phyloP scores from a whole-genome alignment of 116 monocot genomes.

The Zostera marina region DNA sequence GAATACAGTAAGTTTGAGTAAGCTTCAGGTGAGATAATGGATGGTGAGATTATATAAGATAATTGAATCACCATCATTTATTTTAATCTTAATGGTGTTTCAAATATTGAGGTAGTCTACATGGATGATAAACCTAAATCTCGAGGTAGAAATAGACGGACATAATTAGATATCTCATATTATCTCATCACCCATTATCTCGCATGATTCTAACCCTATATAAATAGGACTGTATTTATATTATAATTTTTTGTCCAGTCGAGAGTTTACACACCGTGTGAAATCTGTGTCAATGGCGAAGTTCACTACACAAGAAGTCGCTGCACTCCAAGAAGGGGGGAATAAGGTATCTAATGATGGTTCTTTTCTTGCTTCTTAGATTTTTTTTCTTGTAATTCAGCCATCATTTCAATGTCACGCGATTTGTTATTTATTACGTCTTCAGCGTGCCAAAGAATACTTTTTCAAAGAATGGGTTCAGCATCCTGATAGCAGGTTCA shows the following conservation, averaged over 20 bases:
- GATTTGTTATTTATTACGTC: background rate
- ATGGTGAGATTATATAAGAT: too few relatives aligned
- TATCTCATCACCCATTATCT: too few relatives aligned
- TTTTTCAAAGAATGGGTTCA: constrained; percentile 90
- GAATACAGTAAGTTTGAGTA: constrained; percentile 97
- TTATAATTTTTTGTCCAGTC: constrained; percentile 24
- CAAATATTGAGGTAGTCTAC: too few relatives aligned
- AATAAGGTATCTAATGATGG: constrained; percentile 51
- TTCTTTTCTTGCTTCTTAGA: background rate
- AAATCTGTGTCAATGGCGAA: constrained; percentile 99
- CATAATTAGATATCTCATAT: too few relatives aligned
- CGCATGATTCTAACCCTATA: background rate
- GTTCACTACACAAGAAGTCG: constrained; percentile 90
- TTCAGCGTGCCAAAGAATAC: constrained; percentile 65
- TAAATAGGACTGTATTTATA: background rate
- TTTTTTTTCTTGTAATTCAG: background rate
- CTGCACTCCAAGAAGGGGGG: constrained; percentile 91
- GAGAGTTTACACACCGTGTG: constrained; percentile 94
- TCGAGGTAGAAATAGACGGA: too few relatives aligned
- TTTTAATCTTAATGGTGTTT: too few relatives aligned
- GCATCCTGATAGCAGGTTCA: constrained; percentile 95
- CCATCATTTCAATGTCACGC: background rate
- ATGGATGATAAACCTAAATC: too few relatives aligned
- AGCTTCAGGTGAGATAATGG: too few relatives aligned
- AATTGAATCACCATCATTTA: too few relatives aligned